Conservation (phyloP, 2,329 filamentous ascomycete species). For the Aspergillus fischeri region DNA sequence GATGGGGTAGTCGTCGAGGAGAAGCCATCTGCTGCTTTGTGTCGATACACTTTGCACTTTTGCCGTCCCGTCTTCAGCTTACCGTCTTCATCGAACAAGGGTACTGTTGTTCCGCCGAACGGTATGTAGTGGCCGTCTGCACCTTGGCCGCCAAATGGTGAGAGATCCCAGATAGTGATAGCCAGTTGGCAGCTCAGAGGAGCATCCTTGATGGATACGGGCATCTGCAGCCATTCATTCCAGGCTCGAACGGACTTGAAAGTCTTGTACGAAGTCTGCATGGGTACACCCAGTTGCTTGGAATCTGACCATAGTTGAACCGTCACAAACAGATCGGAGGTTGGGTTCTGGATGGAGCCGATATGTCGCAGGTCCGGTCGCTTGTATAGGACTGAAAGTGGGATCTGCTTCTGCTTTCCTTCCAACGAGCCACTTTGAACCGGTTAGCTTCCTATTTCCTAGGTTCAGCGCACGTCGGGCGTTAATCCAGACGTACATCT, state of each 20-base stretch:
- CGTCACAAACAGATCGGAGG: constrained; percentile 89
- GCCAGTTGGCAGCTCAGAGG: constrained; percentile 79
- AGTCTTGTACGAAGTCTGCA: constrained; percentile 88
- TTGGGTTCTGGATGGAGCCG: constrained; percentile 75
- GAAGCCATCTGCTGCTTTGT: constrained; percentile 79
- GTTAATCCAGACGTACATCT: constrained; percentile 51
- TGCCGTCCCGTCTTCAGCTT: constrained; percentile 88
- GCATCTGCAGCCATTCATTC: constrained; percentile 94
- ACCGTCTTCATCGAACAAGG: constrained; percentile 88
- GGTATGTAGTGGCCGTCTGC: constrained; percentile 75
- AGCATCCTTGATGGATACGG: constrained; percentile 76
- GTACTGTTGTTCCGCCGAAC: constrained; percentile 88
- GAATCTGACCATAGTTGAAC: constrained; percentile 94
- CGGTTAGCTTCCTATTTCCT: background rate
- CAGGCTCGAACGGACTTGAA: constrained; percentile 72
- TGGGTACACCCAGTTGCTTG: constrained; percentile 85
- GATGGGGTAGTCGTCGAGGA: constrained; percentile 76
- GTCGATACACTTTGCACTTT: constrained; percentile 80
- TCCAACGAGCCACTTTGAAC: constrained; percentile 65
- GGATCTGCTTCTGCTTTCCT: constrained; percentile 69
- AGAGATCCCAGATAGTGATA: constrained; percentile 93
- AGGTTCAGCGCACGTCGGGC: background rate
- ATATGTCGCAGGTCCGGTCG: constrained; percentile 78
- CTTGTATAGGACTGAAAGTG: constrained; percentile 73
- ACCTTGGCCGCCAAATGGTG: constrained; percentile 67